These are phyloP conservation scores for Metschnikowia picachoensis DNA, from an alignment of 805 yeast genomes.

Conservation along the genomic window DNA sequence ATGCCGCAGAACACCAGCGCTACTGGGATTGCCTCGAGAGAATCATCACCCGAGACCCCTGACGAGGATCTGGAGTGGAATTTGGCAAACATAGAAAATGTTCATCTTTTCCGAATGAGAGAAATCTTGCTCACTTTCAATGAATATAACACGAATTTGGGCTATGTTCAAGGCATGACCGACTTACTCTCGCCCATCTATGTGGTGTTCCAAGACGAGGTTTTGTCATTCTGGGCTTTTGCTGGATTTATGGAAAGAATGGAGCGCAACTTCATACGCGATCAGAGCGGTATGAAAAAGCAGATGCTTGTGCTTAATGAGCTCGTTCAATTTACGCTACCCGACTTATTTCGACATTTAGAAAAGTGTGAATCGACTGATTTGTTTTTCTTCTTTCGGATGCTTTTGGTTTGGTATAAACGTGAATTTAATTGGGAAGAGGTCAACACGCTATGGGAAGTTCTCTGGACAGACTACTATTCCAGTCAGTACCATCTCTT, in stretches of 20 bases:
- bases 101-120: conserved; percentile 66
- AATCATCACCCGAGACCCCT: conserved; percentile 34
- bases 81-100: conserved; percentile 63
- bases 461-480: conserved; percentile 82
- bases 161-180: conserved; percentile 98
- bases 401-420: conserved; percentile 93
- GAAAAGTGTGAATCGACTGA: conserved; percentile 86
- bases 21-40: background rate
- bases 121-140: conserved; percentile 84
- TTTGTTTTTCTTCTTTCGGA: conserved; percentile 88
- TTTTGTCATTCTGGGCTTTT: conserved; percentile 85
- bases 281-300: conserved; percentile 87
- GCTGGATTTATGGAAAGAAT: conserved; percentile 84
- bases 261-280: conserved; percentile 91
- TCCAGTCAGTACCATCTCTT: conserved; percentile 86
- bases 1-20: background rate
- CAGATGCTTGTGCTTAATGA: conserved; percentile 84
- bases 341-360: conserved; percentile 75
- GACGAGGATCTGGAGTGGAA: conserved; percentile 49
- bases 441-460: conserved; percentile 84
- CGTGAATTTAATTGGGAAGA: conserved; percentile 83
- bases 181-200: conserved; percentile 88
- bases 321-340: conserved; percentile 85
- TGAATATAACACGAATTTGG: conserved; percentile 75
- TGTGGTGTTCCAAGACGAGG: conserved; percentile 61